Base-by-base conservation (phyloP, 768 basidiomycete genomes). In the Suillus occidentalis region DNA sequence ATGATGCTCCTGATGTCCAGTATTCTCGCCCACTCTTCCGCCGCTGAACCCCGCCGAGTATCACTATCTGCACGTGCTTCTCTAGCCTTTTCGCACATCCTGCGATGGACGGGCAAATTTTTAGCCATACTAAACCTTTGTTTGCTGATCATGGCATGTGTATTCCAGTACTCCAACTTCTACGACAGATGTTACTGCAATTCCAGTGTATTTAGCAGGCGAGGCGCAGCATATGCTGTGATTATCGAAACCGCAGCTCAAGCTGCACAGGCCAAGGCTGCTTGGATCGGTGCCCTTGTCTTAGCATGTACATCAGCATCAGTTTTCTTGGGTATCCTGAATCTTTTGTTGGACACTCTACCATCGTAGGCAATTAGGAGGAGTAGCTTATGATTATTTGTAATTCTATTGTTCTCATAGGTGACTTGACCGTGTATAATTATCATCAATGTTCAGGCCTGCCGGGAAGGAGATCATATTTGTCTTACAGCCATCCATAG, bases 281-380 rank as follows among this genome's bases (percentile, higher is more conserved):
- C 77, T 14, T 82, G 82, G 81, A 73, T 76, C 53, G 78, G 80
- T 0, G 81, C 75, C 1, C 72, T 79, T 0, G 67, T 63, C 10
- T 69, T 82, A 3, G 73, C 75, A 3, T 65, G 71, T 40, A 58
- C 60, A 1, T 70, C 62, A 63, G 75, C 73, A 4, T 13, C 57
- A 0, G 28, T 72, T 36, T 80, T 76, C 37, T 68, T 77, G 0
- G 67, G 69, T 2, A 69, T 70, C 61, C 71, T 80, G 1, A 74
- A 72, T 58, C 65, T 79, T 16, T 43, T 74, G 13, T 63, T 70
- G 7, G 73, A 79, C 42, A 40, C 16, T 25, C 5, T 55, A n/a
- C 53, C 53, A 20, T 34, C 53, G 53, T 55, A 55, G 49, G 49
- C 22, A 50, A 50, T 7, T 28, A 6, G 14, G 22, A 49, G 28